Evolutionary conservation across 371 early-diverging fungal species (phyloP), one percentile per base, ranked within the genome.

Genomic region (Apophysomyces ossiformis): DNA sequence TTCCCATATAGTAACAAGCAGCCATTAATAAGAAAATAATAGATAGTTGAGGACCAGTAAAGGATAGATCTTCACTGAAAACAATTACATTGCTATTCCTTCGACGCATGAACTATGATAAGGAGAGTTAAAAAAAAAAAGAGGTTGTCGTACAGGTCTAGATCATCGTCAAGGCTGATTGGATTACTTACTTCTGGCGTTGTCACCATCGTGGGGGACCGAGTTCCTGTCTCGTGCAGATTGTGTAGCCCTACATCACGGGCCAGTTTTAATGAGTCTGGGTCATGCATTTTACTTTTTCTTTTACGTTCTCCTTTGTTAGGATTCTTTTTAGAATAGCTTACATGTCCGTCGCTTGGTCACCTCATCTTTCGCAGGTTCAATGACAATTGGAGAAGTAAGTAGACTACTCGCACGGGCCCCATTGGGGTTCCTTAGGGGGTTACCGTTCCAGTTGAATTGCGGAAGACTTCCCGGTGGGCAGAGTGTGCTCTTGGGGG

Each of bases 1-100:
- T 83, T 58, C 83, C 83, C 72, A 80, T 70, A 54, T 83, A 83
- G 56, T 83, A 83, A 44, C 75, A 79, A 11, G 75, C 36, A 1
- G 69, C 71, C 83, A 83, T 83, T 18, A 75, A 47, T 18, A 79
- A 44, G 35, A 80, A 60, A 12, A 83, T 64, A 61, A 83, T 65
- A 5, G 78, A 73, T 16, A 80, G 67, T 32, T 83, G 80, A 32
- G 70, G 79, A 11, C 77, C 74, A 47, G 74, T 80, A 61, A 83
- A 83, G 8, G 77, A 45, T n/a, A 83, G 63, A n/a, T 83, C 78
- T 26, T 80, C 81, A 37, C 71, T 75, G 6, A 78, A 68, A 26
- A 76, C 66, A 43, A 82, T 54, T 7, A 78, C 64, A 59, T 73
- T 67, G 54, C 72, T 73, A 41, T 75, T 72, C 37, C 71, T 67